Evolutionary conservation across 2,329 filamentous ascomycete species (phyloP).

Genomic region (Pestalotiopsis sp.): DNA sequence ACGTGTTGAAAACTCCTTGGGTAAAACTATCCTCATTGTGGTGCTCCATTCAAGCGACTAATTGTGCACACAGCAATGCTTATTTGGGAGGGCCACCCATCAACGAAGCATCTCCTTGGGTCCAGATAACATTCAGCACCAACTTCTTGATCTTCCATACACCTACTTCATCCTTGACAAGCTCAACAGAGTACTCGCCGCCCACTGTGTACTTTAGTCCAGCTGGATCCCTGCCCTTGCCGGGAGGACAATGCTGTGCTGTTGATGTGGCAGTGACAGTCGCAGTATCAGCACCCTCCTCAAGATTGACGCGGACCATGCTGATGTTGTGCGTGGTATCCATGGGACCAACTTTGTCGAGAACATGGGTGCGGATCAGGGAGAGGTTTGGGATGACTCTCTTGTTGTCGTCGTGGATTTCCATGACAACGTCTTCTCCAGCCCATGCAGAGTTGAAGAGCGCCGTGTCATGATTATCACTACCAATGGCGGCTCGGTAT

Average conservation of each 20-base stretch:
- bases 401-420: not conserved
- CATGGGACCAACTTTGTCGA: slow-evolving; percentile 1
- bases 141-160: slow-evolving; percentile 1
- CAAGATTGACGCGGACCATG: slow-evolving; percentile 1
- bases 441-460: slow-evolving; percentile 3
- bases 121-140: not conserved
- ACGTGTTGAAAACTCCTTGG: not conserved
- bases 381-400: not conserved
- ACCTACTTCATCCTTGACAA: not conserved
- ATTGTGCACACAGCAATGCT: not conserved
- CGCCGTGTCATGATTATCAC: not conserved
- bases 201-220: not conserved
- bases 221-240: not conserved
- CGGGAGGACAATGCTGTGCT: not conserved
- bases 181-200: not conserved
- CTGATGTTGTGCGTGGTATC: slow-evolving; percentile 1
- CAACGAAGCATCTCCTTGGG: not conserved
- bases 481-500: slow-evolving; percentile 1
- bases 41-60: not conserved
- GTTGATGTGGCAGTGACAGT: slow-evolving; percentile 1
- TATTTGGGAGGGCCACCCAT: slow-evolving; percentile 1
- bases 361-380: not conserved
- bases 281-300: not conserved
- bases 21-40: not conserved
- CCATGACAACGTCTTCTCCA: not conserved